Base-by-base conservation (phyloP, 2,329 filamentous ascomycete genomes). In the Biscogniauxia mediterranea region DNA sequence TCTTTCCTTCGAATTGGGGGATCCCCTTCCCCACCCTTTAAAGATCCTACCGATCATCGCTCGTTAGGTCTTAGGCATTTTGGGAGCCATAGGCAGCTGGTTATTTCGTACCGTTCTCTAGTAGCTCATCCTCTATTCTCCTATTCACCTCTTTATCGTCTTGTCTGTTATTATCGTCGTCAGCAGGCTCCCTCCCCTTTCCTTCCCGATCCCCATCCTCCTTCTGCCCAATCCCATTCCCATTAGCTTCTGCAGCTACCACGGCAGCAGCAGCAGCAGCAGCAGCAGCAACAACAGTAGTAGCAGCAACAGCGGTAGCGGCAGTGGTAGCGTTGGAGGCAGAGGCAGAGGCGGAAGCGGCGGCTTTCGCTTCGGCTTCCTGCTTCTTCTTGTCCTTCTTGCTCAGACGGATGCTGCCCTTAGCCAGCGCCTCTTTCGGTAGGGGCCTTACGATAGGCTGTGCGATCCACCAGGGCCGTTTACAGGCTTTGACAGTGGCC, bases 381-480 rank as follows among this genome's bases (percentile, higher is more conserved):
- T 74, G 68, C 66, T 73, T 80, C 70, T 78, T 80, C 70, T 77
- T 80, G 32, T 84, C 81, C 74, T 93, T 93, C 79, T 92, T 93
- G 69, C 88, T 91, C 64, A 89, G 74, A 60, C 82, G 85, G 74
- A 96, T 82, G 2, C 90, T 89, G 0, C 93, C 93, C 73, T 92
- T 93, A 64, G 89, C 88, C 66, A 95, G 71, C 2, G 95, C 95
- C 78, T 98, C 94, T 68, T 90, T 90, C 0, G 95, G 95, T 70
- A 97, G 75, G 50, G 93, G 93, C 59, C 93, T 81, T 6, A 97
- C 85, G 70, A 96, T 91, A 3, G 94, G 89, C 78, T 98, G 93
- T 57, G 88, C 92, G 3, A 97, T 83, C 92, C 92, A 97, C 85
- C 89, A 97, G 1, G 93, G 93, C 65, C 92, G 80, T 73, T 88